Conservation (phyloP, 495 filamentous ascomycete species). For the Barbatosphaeria neglecta region DNA sequence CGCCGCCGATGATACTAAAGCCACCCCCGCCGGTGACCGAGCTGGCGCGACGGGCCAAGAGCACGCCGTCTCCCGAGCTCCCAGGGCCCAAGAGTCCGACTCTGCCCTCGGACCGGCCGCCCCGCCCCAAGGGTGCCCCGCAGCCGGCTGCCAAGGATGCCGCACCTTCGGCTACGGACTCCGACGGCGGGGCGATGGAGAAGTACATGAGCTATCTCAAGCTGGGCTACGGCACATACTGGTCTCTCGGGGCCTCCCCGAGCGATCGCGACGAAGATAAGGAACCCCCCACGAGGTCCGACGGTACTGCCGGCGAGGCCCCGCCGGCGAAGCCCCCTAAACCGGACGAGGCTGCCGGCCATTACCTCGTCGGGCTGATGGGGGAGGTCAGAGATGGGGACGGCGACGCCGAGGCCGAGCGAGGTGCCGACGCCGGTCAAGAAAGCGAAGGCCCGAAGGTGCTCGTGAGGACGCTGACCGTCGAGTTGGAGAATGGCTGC, state of each 20-base stretch:
- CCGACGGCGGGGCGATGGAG: constrained; percentile 21
- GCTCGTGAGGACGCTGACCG: constrained; percentile 34
- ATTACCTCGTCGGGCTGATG: constrained; percentile 61
- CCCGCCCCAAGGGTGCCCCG: background rate
- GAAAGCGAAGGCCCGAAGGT: constrained; percentile 28
- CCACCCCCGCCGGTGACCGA: background rate
- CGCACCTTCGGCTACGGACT: background rate
- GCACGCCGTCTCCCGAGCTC: background rate
- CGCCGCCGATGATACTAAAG: background rate
- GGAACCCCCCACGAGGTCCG: constrained; percentile 1
- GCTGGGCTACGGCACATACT: constrained; percentile 45
- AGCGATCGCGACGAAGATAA: constrained; percentile 1
- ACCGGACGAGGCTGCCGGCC: constrained; percentile 27
- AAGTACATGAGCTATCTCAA: constrained; percentile 40
- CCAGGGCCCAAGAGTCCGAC: background rate
- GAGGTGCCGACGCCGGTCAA: constrained; percentile 12
- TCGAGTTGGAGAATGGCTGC: constrained; percentile 33
- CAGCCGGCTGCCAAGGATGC: background rate
- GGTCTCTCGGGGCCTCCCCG: constrained; percentile 27
- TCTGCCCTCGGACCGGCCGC: background rate
- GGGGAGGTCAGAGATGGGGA: constrained; percentile 43
- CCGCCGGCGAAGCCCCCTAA: background rate
- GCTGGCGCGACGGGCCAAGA: background rate
- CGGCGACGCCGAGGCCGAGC: constrained; percentile 9
- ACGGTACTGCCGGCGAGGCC: background rate